Evolutionary conservation across 2,329 filamentous ascomycete species (phyloP).

Genomic region (Coccinonectria pachysandricola): DNA sequence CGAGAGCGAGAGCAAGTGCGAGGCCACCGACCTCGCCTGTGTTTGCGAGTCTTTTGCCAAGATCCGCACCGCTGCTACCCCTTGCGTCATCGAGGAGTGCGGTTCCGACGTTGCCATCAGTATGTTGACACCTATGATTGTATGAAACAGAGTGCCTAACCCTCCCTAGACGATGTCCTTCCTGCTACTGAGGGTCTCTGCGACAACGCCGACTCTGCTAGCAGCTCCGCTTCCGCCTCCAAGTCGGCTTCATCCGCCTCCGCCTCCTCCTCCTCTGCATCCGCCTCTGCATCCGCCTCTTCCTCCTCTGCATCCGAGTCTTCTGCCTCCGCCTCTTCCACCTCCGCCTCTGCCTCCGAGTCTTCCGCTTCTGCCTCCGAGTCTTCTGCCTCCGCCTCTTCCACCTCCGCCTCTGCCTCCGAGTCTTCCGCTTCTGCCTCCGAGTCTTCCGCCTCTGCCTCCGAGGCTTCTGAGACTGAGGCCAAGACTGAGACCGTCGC

Average conservation of each 20-base stretch:
- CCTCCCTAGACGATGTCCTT: conserved; percentile 27
- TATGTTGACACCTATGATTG: conserved; percentile 17
- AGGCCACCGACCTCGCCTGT: conserved; percentile 24
- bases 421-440: conserved; percentile 7
- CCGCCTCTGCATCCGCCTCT: too few relatives aligned
- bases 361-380: conserved; percentile 6
- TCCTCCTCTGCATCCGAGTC: conserved; percentile 4
- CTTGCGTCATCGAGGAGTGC: conserved; percentile 27
- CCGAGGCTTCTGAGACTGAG: conserved; percentile 3
- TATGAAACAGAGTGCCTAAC: conserved; percentile 5
- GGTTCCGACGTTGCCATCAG: conserved; percentile 27
- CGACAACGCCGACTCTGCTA: conserved; percentile 8
- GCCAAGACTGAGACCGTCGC: conserved; percentile 9
- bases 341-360: conserved; percentile 6
- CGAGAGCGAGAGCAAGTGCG: conserved; percentile 21
- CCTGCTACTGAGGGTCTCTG: conserved; percentile 28
- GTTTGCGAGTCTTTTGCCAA: conserved; percentile 24
- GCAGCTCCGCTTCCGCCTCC: conserved; percentile 5
- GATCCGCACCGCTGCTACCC: conserved; percentile 23
- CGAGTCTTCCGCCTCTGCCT: conserved; percentile 5
- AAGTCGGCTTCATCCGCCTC: too few relatives aligned
- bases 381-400: conserved; percentile 6
- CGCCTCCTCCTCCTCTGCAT: too few relatives aligned
- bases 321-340: conserved; percentile 4
- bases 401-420: conserved; percentile 5